phyloP scores from a whole-genome alignment of 805 yeast genomes.

The Nakazawaea wyomingensis region DNA sequence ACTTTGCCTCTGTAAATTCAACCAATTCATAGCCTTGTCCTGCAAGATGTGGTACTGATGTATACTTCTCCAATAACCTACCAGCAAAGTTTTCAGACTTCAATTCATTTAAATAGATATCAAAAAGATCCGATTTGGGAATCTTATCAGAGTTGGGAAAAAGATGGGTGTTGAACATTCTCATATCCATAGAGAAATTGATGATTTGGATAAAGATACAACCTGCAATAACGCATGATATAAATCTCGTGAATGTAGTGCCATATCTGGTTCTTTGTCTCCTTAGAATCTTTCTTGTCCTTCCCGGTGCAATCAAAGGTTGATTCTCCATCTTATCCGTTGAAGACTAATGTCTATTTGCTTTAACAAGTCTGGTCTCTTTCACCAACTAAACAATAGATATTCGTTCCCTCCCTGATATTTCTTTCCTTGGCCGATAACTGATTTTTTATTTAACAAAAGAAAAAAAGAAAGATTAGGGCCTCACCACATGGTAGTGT shows the following conservation, averaged over 20 bases:
- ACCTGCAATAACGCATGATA: neutral
- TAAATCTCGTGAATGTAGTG: constrained; percentile 1
- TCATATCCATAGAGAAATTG: neutral
- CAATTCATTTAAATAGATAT: constrained; percentile 19
- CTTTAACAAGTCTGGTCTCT: too few relatives aligned
- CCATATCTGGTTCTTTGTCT: constrained; percentile 2
- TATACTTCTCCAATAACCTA: constrained; percentile 49
- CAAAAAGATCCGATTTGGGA: constrained; percentile 5
- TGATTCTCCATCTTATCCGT: constrained; percentile 4
- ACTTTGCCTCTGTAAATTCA: constrained; percentile 55
- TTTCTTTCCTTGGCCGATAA: too few relatives aligned
- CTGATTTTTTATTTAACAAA: too few relatives aligned
- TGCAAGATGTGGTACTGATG: constrained; percentile 53
- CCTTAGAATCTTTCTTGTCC: neutral
- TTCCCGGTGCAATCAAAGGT: constrained; percentile 2
- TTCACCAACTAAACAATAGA: too few relatives aligned
- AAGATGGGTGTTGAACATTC: neutral
- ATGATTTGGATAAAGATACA: constrained; percentile 1
- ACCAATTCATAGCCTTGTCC: constrained; percentile 45
- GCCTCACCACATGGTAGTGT: too few relatives aligned
- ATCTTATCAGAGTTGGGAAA: constrained; percentile 3
- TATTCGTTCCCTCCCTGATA: too few relatives aligned
- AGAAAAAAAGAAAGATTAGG: too few relatives aligned
- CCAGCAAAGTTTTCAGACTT: constrained; percentile 35
- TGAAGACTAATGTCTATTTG: neutral